Percentiles rank a stretch among this genome's conserved stretches.
Evolutionary conservation across 345 rosid species (phyloP).

Genomic region (Streptanthus diversifolius): DNA sequence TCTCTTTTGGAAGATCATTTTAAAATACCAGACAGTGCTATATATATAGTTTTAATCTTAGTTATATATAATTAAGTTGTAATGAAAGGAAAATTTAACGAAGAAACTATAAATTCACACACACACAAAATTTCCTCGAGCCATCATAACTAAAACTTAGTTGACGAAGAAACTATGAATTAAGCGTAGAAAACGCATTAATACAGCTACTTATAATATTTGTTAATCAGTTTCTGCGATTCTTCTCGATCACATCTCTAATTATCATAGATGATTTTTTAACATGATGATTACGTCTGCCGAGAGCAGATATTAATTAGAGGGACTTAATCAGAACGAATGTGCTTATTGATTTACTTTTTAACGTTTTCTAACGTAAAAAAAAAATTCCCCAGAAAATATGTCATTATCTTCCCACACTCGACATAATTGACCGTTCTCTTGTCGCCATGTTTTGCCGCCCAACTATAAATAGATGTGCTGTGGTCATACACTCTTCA

Average conservation of each 20-base stretch:
- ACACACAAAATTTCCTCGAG: no score
- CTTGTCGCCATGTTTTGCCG: constrained; percentile 23
- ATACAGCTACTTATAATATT: neutral
- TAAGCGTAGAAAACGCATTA: neutral
- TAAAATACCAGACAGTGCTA: no score
- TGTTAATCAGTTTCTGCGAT: neutral
- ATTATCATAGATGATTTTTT: neutral
- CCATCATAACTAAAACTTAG: neutral
- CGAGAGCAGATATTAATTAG: neutral
- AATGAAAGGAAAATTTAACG: neutral
- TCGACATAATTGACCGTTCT: constrained; percentile 28
- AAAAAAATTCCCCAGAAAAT: neutral
- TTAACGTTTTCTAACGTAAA: neutral
- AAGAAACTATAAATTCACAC: neutral
- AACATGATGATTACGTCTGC: neutral
- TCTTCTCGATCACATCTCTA: neutral
- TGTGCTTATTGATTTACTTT: neutral
- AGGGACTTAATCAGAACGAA: neutral
- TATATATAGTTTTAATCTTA: no score
- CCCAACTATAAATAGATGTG: constrained; percentile 24
- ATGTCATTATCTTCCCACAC: constrained; percentile 13
- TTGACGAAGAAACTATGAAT: neutral
- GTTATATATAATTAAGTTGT: no score
- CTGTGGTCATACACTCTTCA: neutral
- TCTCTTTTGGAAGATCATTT: no score